These are phyloP conservation scores for Capronia coronata DNA, from an alignment of 2,329 filamentous ascomycete species.

Conservation along the genomic window DNA sequence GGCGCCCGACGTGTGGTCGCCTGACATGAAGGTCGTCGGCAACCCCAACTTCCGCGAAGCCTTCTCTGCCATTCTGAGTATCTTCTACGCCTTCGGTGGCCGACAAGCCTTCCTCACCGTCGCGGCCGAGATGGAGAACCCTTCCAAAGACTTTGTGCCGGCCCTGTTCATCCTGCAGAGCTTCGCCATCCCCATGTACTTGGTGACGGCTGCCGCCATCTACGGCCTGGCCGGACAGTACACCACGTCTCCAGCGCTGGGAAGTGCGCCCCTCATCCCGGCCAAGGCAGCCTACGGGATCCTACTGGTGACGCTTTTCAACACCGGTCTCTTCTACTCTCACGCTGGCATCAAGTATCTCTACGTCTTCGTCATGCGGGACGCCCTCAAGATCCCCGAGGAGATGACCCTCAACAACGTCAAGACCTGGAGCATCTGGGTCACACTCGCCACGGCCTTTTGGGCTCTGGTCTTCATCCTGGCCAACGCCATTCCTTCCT, in stretches of 20 bases:
- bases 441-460: conserved; percentile 39
- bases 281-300: conserved; percentile 34
- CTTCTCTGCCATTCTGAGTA: conserved; percentile 35
- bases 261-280: conserved; percentile 30
- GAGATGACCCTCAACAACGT: conserved; percentile 33
- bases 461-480: conserved; percentile 81
- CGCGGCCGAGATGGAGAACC: conserved; percentile 34
- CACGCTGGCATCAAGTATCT: conserved; percentile 34
- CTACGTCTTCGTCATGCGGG: conserved; percentile 33
- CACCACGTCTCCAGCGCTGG: conserved; percentile 33
- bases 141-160: conserved; percentile 32
- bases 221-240: conserved; percentile 34
- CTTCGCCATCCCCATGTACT: conserved; percentile 34
- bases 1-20: not conserved
- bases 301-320: conserved; percentile 35
- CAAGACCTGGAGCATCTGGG: conserved; percentile 35
- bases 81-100: conserved; percentile 41
- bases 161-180: conserved; percentile 38
- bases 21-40: conserved; percentile 6
- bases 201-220: conserved; percentile 31
- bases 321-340: conserved; percentile 35
- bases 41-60: conserved; percentile 34
- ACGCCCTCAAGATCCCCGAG: conserved; percentile 30
- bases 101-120: conserved; percentile 37
- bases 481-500: conserved; percentile 81